Evolutionary conservation across 2,329 filamentous ascomycete species (phyloP).

Genomic region (Botrytis squamosa): DNA sequence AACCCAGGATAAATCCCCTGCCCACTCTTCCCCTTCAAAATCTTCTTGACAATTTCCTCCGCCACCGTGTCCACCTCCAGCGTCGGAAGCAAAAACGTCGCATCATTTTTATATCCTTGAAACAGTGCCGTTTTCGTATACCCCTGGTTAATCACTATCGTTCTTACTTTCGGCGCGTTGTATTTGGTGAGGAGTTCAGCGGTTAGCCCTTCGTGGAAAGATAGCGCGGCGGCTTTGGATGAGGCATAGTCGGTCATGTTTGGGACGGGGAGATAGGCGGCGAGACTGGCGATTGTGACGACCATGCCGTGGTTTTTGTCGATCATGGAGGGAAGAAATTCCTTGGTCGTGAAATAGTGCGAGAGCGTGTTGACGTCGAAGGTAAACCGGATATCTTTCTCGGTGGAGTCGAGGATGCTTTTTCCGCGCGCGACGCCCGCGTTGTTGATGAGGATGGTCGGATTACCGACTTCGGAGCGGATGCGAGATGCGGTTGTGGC

Average conservation of each 20-base stretch:
- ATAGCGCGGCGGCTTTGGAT: constrained; percentile 63
- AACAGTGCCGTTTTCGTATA: constrained; percentile 64
- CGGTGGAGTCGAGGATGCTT: constrained; percentile 57
- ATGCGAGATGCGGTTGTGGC: constrained; percentile 52
- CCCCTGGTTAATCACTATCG: constrained; percentile 63
- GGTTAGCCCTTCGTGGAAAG: constrained; percentile 66
- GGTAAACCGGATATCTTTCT: constrained; percentile 61
- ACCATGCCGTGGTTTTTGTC: constrained; percentile 67
- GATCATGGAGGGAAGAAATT: constrained; percentile 67
- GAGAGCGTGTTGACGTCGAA: constrained; percentile 70
- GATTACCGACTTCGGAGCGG: constrained; percentile 56
- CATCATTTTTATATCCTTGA: constrained; percentile 51
- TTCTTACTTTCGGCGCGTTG: constrained; percentile 61
- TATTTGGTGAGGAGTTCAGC: constrained; percentile 60
- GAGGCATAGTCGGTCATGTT: constrained; percentile 67
- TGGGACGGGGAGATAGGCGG: constrained; percentile 59
- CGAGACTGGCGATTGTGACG: constrained; percentile 66
- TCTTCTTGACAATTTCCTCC: constrained; percentile 59
- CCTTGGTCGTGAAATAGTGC: constrained; percentile 64
- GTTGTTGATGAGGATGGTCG: constrained; percentile 72
- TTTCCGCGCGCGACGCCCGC: constrained; percentile 63
- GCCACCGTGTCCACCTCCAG: constrained; percentile 63
- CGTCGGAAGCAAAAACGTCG: constrained; percentile 52
- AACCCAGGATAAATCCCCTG: constrained; percentile 55
- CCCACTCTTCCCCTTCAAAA: constrained; percentile 56